phyloP scores from a whole-genome alignment of 352 stramenopile species.

The Globisporangium parvum region DNA sequence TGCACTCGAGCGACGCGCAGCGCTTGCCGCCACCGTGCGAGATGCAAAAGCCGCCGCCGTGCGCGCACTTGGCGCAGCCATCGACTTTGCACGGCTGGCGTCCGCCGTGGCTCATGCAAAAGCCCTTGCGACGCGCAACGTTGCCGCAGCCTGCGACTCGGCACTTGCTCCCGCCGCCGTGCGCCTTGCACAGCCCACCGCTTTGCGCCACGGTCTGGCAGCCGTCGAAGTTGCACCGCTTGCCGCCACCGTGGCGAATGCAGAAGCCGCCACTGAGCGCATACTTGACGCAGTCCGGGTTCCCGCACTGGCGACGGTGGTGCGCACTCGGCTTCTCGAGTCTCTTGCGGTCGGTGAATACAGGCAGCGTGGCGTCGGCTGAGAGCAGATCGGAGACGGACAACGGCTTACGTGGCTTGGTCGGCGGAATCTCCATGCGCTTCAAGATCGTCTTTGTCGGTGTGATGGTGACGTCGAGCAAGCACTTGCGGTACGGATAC shows the following conservation, averaged over 20 bases:
- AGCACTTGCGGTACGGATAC: constrained; percentile 17
- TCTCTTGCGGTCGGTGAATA: not conserved
- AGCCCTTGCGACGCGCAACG: constrained; percentile 60
- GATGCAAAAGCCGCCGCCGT: constrained; percentile 75
- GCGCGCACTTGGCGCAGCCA: constrained; percentile 63
- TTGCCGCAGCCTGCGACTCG: constrained; percentile 43
- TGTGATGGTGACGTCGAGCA: constrained; percentile 27
- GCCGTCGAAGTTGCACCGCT: constrained; percentile 49
- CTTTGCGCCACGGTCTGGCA: constrained; percentile 74
- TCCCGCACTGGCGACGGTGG: constrained; percentile 55
- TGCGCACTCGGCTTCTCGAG: constrained; percentile 16
- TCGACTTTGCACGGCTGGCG: constrained; percentile 70
- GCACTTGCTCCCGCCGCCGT: constrained; percentile 82
- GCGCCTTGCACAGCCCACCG: constrained; percentile 75
- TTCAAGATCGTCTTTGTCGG: constrained; percentile 21
- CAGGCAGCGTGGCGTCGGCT: constrained; percentile 12
- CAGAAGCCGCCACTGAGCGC: constrained; percentile 65
- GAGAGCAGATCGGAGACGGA: constrained; percentile 52
- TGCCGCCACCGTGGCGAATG: constrained; percentile 69
- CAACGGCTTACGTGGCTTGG: constrained; percentile 35
- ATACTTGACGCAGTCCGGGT: constrained; percentile 55
- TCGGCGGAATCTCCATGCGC: constrained; percentile 4
- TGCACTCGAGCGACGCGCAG: constrained; percentile 43
- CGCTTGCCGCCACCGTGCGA: constrained; percentile 66
- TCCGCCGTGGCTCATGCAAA: constrained; percentile 70